Conservation (phyloP, 352 stramenopile genomes). For the Globisporangium megalacanthum region DNA sequence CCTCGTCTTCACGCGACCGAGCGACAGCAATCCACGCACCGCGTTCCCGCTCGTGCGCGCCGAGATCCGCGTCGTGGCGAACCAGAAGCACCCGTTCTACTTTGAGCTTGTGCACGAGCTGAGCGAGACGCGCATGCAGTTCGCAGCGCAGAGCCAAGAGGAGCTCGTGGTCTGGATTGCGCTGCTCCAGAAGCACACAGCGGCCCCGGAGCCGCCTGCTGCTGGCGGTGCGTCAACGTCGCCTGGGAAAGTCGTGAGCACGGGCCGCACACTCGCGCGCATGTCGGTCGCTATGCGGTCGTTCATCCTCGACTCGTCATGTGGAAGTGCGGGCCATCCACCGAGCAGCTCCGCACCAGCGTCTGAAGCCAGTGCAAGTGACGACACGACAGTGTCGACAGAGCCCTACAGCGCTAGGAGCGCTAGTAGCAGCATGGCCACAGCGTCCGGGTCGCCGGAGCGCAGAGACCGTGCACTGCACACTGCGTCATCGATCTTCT, state of each 20-base stretch:
- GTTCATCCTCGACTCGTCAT: constrained; percentile 58
- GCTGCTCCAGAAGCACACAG: constrained; percentile 39
- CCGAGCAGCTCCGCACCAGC: background rate
- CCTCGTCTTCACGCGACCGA: constrained; percentile 53
- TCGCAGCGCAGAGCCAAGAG: constrained; percentile 57
- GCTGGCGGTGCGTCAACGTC: constrained; percentile 14
- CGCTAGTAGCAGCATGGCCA: background rate
- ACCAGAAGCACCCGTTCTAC: constrained; percentile 69
- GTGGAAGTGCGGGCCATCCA: constrained; percentile 7
- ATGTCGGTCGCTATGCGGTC: constrained; percentile 77
- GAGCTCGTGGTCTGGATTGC: constrained; percentile 60
- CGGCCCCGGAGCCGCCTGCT: constrained; percentile 37
- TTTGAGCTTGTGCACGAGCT: constrained; percentile 76
- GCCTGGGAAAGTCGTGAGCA: constrained; percentile 29
- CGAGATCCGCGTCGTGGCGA: constrained; percentile 55
- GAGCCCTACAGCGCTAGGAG: background rate
- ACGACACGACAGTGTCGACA: constrained; percentile 1
- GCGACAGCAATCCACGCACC: constrained; percentile 46
- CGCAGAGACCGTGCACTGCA: constrained; percentile 3
- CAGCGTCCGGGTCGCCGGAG: background rate
- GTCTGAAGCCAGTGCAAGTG: background rate
- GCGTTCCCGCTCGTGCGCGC: constrained; percentile 63
- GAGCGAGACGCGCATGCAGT: constrained; percentile 71
- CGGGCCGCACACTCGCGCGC: constrained; percentile 40
- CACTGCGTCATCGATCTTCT: constrained; percentile 4